Conservation (phyloP, 805 yeast species). For the Metschnikowia kofuensis region DNA sequence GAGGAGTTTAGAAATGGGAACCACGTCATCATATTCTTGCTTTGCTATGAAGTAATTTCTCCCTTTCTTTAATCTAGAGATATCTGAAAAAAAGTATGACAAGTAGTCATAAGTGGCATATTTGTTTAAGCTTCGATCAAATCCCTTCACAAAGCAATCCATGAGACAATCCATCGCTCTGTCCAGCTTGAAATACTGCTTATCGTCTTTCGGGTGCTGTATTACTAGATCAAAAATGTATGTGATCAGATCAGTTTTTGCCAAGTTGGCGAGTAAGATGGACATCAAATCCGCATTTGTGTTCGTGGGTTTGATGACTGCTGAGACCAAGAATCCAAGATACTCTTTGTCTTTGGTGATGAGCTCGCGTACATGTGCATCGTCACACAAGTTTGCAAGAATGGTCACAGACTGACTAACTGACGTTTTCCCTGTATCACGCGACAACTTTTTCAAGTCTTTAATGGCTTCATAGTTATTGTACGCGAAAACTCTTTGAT, state of each 20-base stretch:
- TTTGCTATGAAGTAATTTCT: slow-evolving; percentile 71
- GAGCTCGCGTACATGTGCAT: slow-evolving; percentile 55
- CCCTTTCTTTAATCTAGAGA: slow-evolving; percentile 73
- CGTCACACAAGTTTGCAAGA: slow-evolving; percentile 79
- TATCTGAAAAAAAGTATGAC: slow-evolving; percentile 84
- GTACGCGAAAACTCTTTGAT: slow-evolving; percentile 62
- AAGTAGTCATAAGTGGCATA: slow-evolving; percentile 78
- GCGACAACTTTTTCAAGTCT: slow-evolving; percentile 63
- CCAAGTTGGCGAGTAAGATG: slow-evolving; percentile 80
- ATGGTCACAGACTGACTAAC: slow-evolving; percentile 73
- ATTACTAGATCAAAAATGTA: slow-evolving; percentile 43
- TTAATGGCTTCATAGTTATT: slow-evolving; percentile 68
- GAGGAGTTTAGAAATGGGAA: slow-evolving; percentile 76
- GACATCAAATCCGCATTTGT: slow-evolving; percentile 76
- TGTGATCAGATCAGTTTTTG: slow-evolving; percentile 67
- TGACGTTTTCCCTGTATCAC: slow-evolving; percentile 50
- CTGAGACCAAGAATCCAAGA: slow-evolving; percentile 43
- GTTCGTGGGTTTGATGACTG: slow-evolving; percentile 55
- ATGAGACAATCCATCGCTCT: slow-evolving; percentile 73
- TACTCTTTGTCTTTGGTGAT: slow-evolving; percentile 65
- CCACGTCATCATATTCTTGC: slow-evolving; percentile 71
- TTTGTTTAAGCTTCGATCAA: slow-evolving; percentile 66
- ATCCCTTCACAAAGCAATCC: slow-evolving; percentile 87
- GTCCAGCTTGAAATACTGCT: slow-evolving; percentile 49
- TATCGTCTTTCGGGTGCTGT: slow-evolving; percentile 36